Percentiles rank a stretch among this genome's conserved stretches.
Evolutionary conservation across 306 rosid species (phyloP).

Genomic region (Prunus armeniaca): DNA sequence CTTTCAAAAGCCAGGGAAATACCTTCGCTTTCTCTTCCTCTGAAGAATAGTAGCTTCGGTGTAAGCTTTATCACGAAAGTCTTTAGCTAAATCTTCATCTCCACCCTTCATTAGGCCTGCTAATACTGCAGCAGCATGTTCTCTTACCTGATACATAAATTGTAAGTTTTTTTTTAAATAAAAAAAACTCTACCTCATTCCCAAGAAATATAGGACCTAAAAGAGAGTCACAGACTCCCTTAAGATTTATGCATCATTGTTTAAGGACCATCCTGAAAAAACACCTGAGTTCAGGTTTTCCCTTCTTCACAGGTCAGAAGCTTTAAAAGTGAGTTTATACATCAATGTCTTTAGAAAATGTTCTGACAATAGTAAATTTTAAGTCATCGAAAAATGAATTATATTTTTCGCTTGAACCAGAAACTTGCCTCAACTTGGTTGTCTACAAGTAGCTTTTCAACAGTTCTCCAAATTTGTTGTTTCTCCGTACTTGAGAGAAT

Average conservation of each 20-base stretch:
- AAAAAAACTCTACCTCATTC: not conserved
- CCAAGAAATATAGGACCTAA: not conserved
- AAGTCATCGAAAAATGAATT: not conserved
- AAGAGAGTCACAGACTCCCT: not conserved
- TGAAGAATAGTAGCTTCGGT: constrained; percentile 55
- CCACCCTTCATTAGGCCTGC: constrained; percentile 99
- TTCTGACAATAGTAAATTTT: not conserved
- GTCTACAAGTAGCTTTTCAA: constrained; percentile 89
- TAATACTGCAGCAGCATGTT: constrained; percentile 95
- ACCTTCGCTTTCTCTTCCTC: constrained; percentile 76
- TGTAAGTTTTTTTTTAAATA: constrained; percentile 1
- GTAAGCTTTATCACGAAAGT: constrained; percentile 84
- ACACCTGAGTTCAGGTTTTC: not conserved
- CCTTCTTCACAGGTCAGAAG: not conserved
- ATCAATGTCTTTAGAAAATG: not conserved
- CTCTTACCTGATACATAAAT: constrained; percentile 67
- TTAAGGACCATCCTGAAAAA: not conserved
- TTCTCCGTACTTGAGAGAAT: constrained; percentile 67
- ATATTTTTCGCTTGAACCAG: not conserved
- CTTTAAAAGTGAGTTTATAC: not conserved
- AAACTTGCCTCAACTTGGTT: constrained; percentile 96
- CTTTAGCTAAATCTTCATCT: constrained; percentile 83
- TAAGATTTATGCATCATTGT: not conserved
- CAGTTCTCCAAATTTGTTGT: constrained; percentile 81
- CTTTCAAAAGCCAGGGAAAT: constrained; percentile 7